Conservation (phyloP, 441 rosid species). For the Dalechampia spathulata region DNA sequence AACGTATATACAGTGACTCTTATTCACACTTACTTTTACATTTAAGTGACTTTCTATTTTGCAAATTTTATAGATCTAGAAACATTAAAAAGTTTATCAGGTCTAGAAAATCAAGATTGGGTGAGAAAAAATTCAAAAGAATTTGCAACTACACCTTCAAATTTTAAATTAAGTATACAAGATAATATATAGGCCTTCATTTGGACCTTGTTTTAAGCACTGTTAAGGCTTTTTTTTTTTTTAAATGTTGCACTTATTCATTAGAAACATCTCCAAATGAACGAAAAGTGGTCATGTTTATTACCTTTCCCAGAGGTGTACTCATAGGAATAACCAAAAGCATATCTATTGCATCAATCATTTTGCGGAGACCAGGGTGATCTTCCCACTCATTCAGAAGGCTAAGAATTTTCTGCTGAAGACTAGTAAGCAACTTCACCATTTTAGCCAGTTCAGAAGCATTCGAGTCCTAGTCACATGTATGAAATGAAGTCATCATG, state of each 20-base stretch:
- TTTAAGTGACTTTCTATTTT: background rate
- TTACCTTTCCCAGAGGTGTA: constrained; percentile 93
- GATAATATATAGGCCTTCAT: no score
- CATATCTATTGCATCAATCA: constrained; percentile 61
- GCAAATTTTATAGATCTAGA: no score
- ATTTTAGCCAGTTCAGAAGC: constrained; percentile 63
- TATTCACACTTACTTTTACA: background rate
- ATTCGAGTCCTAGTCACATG: constrained; percentile 58
- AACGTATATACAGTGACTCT: background rate
- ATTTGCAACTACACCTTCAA: no score
- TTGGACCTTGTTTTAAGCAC: no score
- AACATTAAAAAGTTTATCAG: no score
- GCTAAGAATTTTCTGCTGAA: constrained; percentile 35
- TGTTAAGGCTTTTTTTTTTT: no score
- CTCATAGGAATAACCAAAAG: constrained; percentile 65
- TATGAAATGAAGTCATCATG: constrained; percentile 17
- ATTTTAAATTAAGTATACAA: no score
- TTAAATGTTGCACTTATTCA: no score
- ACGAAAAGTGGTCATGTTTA: constrained; percentile 6
- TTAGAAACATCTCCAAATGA: constrained; percentile 5
- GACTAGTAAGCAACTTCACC: constrained; percentile 55
- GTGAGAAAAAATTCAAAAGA: no score
- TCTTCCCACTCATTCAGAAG: constrained; percentile 71
- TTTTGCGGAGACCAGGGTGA: constrained; percentile 75
- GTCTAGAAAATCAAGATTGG: no score